Base-by-base conservation (phyloP, 139 green algal genomes). In the Ulvella scutata region DNA sequence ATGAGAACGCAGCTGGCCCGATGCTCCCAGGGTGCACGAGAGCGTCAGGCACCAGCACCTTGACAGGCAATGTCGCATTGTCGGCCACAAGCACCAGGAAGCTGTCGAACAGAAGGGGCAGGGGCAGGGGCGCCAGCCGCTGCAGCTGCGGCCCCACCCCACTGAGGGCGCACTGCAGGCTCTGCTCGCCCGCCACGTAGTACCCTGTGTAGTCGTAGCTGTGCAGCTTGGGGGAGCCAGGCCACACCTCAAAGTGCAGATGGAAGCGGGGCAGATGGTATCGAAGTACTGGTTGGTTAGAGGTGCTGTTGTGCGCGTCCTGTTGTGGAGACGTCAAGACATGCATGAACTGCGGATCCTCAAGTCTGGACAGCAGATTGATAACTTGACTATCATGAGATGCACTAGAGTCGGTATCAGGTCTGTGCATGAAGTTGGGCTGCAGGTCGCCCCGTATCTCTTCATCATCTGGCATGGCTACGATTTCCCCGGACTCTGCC, bases 41-140 rank as follows among this genome's bases (percentile, higher is more conserved):
- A 67, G 51, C 51, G 51, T 67, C 51, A 36, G 51, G 51, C 51
- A 67, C 0, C 4, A 67, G 20, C 9, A 67, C 4, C 51, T 67
- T 67, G 51, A 67, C 20, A 6, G 51, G 51, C 51, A 67, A 36
- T 17, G 23, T 73, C 9, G 37, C 21, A 74, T 4, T 23, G 2
- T 4, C 72, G 2, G 51, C 74, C 76, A 84, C 43, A 61, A 90
- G 79, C 6, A 90, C 75, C 29, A 90, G 80, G 72, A 83, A 90
- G 62, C 79, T 77, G 23, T 33, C 13, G 37, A 87, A 82, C 7
- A 76, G 80, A 3, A 79, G 85, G 13, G 80, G 38, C 67, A 76
- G 13, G 29, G 3, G 37, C 51, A 62, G 35, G 87, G 77, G 10
- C 26, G 21, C 38, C 80, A 85, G 0, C 82, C 81, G 9, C 6